phyloP scores from a whole-genome alignment of 345 rosid species.

The Balakata baccata region DNA sequence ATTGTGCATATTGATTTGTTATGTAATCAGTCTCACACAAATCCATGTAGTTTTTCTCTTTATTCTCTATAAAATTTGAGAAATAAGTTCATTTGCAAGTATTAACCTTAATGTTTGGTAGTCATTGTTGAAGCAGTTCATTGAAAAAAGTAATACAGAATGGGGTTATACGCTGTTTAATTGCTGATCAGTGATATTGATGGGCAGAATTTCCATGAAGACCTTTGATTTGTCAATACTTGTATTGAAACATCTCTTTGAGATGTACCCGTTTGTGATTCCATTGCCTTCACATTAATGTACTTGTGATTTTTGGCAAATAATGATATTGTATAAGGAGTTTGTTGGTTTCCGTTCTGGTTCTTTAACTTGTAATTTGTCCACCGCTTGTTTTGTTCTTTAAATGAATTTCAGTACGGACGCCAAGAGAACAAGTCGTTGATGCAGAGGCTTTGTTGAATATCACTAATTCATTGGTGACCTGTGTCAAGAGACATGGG shows the following conservation, averaged over 20 bases:
- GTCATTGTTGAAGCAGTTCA: too few relatives aligned
- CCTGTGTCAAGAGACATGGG: constrained; percentile 29
- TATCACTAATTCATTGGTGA: constrained; percentile 28
- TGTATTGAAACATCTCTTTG: neutral
- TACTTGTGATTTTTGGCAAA: neutral
- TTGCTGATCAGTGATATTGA: neutral
- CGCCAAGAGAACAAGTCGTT: constrained; percentile 43
- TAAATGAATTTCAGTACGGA: constrained; percentile 34
- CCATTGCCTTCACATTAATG: neutral
- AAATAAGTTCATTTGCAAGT: neutral
- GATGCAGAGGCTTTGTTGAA: constrained; percentile 45
- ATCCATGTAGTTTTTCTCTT: neutral
- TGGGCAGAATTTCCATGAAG: neutral
- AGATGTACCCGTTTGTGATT: neutral
- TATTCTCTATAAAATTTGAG: neutral
- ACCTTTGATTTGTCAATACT: neutral
- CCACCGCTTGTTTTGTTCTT: neutral
- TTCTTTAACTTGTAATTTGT: neutral
- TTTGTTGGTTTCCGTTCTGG: neutral
- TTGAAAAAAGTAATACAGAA: too few relatives aligned
- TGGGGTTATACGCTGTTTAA: too few relatives aligned
- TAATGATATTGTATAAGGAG: neutral
- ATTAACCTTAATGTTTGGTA: neutral
- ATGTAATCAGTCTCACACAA: neutral
- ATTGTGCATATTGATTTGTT: neutral